A percentile compares a stretch with the other conserved stretches of the same genome.
These are phyloP conservation scores for Euphrasia confusa DNA, from an alignment of 257 asterid species.

Conservation along the genomic window DNA sequence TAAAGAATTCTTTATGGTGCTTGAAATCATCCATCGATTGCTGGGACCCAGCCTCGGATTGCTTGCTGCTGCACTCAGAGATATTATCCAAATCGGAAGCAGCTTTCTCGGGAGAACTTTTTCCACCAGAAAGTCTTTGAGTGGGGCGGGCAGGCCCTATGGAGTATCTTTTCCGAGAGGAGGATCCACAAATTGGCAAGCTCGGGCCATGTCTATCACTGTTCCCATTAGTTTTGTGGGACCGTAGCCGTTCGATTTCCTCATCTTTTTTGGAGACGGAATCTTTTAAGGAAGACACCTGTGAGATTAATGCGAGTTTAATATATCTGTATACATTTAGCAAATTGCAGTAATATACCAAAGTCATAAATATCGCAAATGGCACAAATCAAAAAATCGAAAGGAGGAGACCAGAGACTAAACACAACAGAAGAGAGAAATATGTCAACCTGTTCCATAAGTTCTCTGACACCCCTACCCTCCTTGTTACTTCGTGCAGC, in stretches of 20 bases:
- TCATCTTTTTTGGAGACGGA: constrained; percentile 69
- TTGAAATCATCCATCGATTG: constrained; percentile 67
- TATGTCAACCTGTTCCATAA: constrained; percentile 71
- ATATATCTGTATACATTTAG: neutral
- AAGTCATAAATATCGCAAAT: too few relatives aligned
- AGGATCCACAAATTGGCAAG: constrained; percentile 47
- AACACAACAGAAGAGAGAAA: too few relatives aligned
- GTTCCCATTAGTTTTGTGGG: constrained; percentile 36
- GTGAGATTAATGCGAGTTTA: constrained; percentile 23
- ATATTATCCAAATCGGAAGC: constrained; percentile 65
- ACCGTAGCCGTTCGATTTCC: constrained; percentile 59
- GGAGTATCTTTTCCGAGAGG: constrained; percentile 65
- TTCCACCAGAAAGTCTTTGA: constrained; percentile 36
- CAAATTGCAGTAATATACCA: neutral
- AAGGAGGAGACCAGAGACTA: too few relatives aligned
- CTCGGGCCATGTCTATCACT: constrained; percentile 40
- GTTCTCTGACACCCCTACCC: constrained; percentile 86
- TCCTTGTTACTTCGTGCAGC: constrained; percentile 84
- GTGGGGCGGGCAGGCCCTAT: constrained; percentile 37
- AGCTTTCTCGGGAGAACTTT: constrained; percentile 46
- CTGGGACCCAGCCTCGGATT: constrained; percentile 82
- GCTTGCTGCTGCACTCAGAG: constrained; percentile 83
- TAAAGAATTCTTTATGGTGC: constrained; percentile 74
- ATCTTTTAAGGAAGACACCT: constrained; percentile 76
- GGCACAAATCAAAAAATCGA: too few relatives aligned